A percentile compares a stretch with the other conserved stretches of the same genome.
Conservation (phyloP, 192 early-diverging fungal genomes). For the Backusella tuberculispora region DNA sequence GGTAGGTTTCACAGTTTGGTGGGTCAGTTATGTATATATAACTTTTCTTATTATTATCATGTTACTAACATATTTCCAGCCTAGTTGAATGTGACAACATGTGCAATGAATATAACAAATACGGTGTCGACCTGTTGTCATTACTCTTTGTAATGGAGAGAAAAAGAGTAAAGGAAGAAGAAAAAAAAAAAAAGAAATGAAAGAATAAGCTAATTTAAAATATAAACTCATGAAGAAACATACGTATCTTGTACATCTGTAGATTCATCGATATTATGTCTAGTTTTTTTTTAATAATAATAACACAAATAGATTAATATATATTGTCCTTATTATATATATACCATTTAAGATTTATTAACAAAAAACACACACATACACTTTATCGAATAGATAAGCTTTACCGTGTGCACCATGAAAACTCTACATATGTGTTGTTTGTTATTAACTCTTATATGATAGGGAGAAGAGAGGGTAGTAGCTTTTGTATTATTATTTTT, state of each 20-base stretch:
- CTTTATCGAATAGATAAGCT: slow-evolving; percentile 2
- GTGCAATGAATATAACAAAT: background rate
- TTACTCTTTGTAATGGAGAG: background rate
- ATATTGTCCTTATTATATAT: background rate
- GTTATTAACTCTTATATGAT: background rate
- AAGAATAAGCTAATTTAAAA: background rate
- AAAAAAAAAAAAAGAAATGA: background rate
- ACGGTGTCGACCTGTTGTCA: background rate
- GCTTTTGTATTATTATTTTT: background rate
- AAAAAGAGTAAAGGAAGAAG: background rate
- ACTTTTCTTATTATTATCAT: too few species aligned
- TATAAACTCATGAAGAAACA: background rate
- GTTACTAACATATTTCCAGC: slow-evolving; percentile 9
- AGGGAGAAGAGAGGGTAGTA: background rate
- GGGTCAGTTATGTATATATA: too few species aligned
- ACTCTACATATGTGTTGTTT: background rate
- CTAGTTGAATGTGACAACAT: background rate
- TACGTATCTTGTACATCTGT: background rate
- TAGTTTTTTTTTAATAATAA: background rate
- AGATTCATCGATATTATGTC: background rate
- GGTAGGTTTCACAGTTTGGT: too few species aligned
- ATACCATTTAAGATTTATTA: too few species aligned
- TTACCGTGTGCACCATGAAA: background rate
- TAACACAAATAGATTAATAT: background rate
- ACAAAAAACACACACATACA: background rate